Evolutionary conservation across 306 rosid species (phyloP).

Genomic region (Castanospermum australe): DNA sequence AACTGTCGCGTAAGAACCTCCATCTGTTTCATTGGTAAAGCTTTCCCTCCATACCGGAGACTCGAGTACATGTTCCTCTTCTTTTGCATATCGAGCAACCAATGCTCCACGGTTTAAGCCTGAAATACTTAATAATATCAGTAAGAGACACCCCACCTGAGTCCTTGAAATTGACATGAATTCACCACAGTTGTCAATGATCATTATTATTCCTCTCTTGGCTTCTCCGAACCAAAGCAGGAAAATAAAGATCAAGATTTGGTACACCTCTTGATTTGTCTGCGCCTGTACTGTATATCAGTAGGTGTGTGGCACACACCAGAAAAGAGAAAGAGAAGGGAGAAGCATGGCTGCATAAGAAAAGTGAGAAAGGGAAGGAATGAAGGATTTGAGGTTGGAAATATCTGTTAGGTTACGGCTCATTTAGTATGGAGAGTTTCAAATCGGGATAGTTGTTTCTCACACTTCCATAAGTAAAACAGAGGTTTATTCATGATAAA

Average conservation of each 20-base stretch:
- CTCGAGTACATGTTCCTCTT: constrained; percentile 27
- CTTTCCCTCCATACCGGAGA: constrained; percentile 31
- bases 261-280: not conserved
- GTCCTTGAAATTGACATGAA: constrained; percentile 48
- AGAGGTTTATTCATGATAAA: not conserved
- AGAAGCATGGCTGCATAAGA: not conserved
- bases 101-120: constrained; percentile 31
- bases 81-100: constrained; percentile 42
- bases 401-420: not conserved
- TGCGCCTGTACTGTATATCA: not conserved
- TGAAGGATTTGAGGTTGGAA: constrained; percentile 14
- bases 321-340: not conserved
- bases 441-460: not conserved
- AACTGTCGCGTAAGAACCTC: constrained; percentile 35
- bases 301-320: not conserved
- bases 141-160: constrained; percentile 33
- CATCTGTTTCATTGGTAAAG: constrained; percentile 16
- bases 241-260: constrained; percentile 11
- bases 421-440: not conserved
- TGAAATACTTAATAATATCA: constrained; percentile 46
- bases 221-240: constrained; percentile 12
- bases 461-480: not conserved
- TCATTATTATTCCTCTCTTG: not conserved
- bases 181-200: not conserved
- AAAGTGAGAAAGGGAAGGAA: not conserved